Base-by-base conservation (phyloP, 352 stramenopile species). In the Globisporangium canariense region DNA sequence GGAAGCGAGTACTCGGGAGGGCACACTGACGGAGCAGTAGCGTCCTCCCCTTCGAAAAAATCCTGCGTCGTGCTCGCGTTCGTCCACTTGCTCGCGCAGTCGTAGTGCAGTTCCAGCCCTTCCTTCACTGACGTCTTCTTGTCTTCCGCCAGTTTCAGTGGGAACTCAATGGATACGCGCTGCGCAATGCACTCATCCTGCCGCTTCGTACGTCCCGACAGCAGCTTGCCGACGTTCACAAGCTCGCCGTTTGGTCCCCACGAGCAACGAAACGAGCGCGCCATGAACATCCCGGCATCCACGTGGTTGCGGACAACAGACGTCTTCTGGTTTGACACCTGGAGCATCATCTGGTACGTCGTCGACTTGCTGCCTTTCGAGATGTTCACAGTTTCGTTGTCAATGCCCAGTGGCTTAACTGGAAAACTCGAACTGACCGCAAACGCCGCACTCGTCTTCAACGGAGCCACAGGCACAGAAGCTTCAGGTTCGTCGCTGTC, bases 241-340 rank as follows among this genome's bases (percentile, higher is more conserved):
- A 94, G 58, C 46, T 90, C 78, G 2, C 86, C 86, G 32, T 90
- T 88, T 25, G 86, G 86, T 1, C 86, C 86, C 82, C 83, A 94
- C 7, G 82, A 91, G 50, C 84, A 91, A 20, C 86, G 83, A 76
- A 93, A 93, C 49, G 86, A 92, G 14, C 84, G 83, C 16, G 81
- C 76, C 71, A 93, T 88, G 45, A 91, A 92, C 47, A 94, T 75
- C 0, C 81, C 81, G 8, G 74, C 68, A 38, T 94, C 86, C 14
- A 80, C 67, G 40, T 88, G 61, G 59, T 89, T 88, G 43, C 69
- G 77, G 32, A 81, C 78, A 1, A 76, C 65, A 41, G 64, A 61
- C 20, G 41, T 36, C 60, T 81, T 56, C 54, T 79, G 75, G 22
- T 71, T 74, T 3, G 73, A 76, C 10, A 65, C 69, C 56, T 81